Evolutionary conservation across 768 basidiomycete species (phyloP), one percentile per base, ranked within the genome.

Genomic region (Naematelia encephala): DNA sequence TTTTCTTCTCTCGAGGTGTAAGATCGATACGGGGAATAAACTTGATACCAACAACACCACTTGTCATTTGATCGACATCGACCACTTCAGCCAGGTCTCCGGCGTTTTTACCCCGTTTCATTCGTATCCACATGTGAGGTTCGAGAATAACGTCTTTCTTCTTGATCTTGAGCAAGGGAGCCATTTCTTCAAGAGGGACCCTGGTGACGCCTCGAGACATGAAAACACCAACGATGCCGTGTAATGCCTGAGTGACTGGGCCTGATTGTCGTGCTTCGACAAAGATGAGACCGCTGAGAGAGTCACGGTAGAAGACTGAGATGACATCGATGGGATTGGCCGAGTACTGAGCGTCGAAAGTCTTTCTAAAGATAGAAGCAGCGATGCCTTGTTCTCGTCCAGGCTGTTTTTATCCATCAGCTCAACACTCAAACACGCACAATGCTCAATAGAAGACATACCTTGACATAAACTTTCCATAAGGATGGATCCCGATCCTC

Each of bases 11-110:
- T 56, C 87, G 85, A 28, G 94, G 94, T 59, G 87, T 90, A 53
- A 97, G 81, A 79, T 99, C 96, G 74, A 99, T 96, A 70, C 96
- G 89, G n/a, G 96, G 96, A 59, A 99, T 84, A 73, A 96, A 91
- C 74, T 90, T 88, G 67, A 98, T 82, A 0, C 89, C 91, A 49
- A 92, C 88, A 51, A 91, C 89, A 70, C 97, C 93, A 50, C 54
- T 90, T 87, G 58, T 90, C 90, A 78, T 97, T 90, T 89, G 69
- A 43, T 70, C 89, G 60, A 94, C 83, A 73, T 96, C 93, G 78
- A 94, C 82, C 51, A 99, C 90, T 74, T 96, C 92, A 1, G 96
- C 96, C 50, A 99, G 81, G 77, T 99, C 96, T 14, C 91, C 91
- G 44, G 87, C 83, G 73, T 99, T 96, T 72, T 89, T 93, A 46